phyloP scores from a whole-genome alignment of 495 filamentous ascomycete species.

The Chaetomium cochliodes region DNA sequence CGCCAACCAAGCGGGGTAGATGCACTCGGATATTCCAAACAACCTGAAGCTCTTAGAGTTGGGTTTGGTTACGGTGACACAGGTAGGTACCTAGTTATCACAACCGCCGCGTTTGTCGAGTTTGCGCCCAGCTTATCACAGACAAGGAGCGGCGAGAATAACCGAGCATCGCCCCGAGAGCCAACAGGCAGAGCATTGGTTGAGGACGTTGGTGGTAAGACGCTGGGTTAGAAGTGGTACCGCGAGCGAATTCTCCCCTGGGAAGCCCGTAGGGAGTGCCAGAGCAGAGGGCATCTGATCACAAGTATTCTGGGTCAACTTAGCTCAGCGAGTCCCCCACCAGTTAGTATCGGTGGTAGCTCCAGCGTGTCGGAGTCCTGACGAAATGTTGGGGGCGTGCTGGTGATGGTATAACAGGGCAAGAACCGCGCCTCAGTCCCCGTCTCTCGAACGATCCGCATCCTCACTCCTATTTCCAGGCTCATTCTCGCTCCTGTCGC shows the following conservation, averaged over 20 bases:
- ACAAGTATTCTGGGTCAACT: neutral
- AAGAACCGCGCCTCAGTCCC: too few species aligned
- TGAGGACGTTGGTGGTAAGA: neutral
- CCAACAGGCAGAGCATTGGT: neutral
- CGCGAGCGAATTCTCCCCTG: neutral
- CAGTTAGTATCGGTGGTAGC: too few species aligned
- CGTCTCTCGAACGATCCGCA: too few species aligned
- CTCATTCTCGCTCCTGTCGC: neutral
- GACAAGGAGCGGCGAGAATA: neutral
- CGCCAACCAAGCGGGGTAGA: too few species aligned
- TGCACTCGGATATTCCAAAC: neutral
- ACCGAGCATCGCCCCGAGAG: neutral
- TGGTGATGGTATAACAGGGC: too few species aligned
- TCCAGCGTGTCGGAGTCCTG: too few species aligned
- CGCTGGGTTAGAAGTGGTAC: neutral
- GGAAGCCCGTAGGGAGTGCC: neutral
- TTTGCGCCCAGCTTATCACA: neutral
- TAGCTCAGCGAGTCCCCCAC: neutral
- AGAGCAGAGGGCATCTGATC: neutral
- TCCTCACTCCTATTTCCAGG: neutral
- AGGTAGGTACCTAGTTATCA: neutral
- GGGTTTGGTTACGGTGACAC: neutral
- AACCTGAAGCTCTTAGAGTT: neutral
- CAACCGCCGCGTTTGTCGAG: neutral
- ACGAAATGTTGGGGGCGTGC: too few species aligned